These are phyloP conservation scores for Cochliopodium minus DNA, from an alignment of 208 protist species.

Conservation along the genomic window DNA sequence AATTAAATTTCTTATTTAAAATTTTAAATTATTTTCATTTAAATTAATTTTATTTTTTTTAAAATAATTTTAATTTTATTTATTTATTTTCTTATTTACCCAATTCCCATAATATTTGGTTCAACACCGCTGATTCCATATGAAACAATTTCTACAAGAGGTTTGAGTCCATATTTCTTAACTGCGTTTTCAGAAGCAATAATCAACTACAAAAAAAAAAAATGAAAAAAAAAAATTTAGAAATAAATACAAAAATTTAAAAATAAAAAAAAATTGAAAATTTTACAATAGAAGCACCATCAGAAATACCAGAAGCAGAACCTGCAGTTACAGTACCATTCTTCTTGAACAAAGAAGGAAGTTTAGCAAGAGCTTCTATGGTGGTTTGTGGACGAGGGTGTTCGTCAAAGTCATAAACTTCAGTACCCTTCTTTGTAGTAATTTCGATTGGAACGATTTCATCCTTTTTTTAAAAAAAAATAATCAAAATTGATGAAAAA, in stretches of 20 bases:
- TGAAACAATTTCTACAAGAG: slow-evolving; percentile 24
- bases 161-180: slow-evolving; percentile 26
- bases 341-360: background rate
- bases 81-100: too few relatives aligned
- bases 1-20: too few relatives aligned
- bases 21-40: too few relatives aligned
- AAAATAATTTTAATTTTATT: too few relatives aligned
- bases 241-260: too few relatives aligned
- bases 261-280: too few relatives aligned
- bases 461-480: too few relatives aligned
- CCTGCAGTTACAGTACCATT: background rate
- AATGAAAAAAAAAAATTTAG: too few relatives aligned
- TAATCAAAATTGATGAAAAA: too few relatives aligned
- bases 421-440: slow-evolving; percentile 3
- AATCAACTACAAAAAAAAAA: too few relatives aligned
- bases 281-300: slow-evolving; percentile 1
- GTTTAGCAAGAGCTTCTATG: background rate
- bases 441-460: too few relatives aligned
- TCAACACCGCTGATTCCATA: slow-evolving; percentile 18
- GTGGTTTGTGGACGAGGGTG: slow-evolving; percentile 20
- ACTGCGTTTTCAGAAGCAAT: slow-evolving; percentile 22
- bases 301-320: background rate
- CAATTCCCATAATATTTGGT: slow-evolving; percentile 30
- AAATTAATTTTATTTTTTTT: too few relatives aligned
- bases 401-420: slow-evolving; percentile 20